Percentiles rank a stretch among this genome's conserved stretches.
Evolutionary conservation across 2,329 filamentous ascomycete species (phyloP).

Genomic region (Sporothrix pseudoabietina): DNA sequence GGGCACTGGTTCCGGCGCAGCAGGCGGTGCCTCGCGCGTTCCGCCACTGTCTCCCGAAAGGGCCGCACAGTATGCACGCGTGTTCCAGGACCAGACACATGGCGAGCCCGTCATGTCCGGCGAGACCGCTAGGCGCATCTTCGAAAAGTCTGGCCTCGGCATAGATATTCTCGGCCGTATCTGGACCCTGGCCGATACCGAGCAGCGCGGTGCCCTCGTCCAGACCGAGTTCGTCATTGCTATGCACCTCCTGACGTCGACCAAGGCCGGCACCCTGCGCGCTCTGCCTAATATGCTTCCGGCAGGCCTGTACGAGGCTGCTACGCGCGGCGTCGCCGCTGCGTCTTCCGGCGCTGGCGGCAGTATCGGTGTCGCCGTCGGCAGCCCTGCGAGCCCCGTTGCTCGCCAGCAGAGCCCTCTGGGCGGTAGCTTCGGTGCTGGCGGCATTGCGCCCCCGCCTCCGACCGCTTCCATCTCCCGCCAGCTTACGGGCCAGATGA

Average conservation of each 20-base stretch:
- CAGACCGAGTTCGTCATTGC: constrained; percentile 94
- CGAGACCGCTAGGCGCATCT: constrained; percentile 88
- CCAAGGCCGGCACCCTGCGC: constrained; percentile 80
- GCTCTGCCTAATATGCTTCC: constrained; percentile 79
- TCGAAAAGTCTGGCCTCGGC: constrained; percentile 86
- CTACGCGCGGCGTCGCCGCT: constrained; percentile 62
- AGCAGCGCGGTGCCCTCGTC: constrained; percentile 84
- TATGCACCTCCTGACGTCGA: constrained; percentile 93
- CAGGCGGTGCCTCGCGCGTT: constrained; percentile 69
- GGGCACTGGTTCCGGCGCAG: constrained; percentile 55
- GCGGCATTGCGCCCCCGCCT: constrained; percentile 50
- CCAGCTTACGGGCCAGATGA: constrained; percentile 69
- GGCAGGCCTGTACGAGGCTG: constrained; percentile 85
- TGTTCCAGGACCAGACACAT: constrained; percentile 88
- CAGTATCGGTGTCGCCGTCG: not conserved
- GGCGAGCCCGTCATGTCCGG: constrained; percentile 74
- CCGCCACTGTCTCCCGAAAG: constrained; percentile 87
- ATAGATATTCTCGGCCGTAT: constrained; percentile 92
- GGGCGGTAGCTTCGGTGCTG: constrained; percentile 30
- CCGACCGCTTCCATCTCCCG: constrained; percentile 70
- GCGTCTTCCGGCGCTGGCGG: constrained; percentile 12
- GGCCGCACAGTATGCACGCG: constrained; percentile 79
- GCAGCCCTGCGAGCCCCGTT: constrained; percentile 42
- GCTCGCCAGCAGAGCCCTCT: constrained; percentile 54
- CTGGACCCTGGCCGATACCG: constrained; percentile 92